phyloP scores from a whole-genome alignment of 176 grass and related monocot genomes.

The Bonia amplexicaulis region DNA sequence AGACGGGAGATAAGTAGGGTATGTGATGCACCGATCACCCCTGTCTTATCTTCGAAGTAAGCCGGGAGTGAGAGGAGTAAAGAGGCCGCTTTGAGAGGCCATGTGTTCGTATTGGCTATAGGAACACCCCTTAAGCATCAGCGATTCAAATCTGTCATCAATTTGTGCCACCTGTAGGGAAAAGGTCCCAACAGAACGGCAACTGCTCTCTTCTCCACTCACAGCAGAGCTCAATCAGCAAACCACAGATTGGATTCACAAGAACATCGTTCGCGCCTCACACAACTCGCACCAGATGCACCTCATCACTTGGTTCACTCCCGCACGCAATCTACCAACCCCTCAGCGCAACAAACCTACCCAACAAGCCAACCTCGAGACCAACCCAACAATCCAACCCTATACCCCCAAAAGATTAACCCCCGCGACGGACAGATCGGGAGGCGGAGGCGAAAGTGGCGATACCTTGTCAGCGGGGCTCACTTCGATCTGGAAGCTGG shows the following conservation, averaged over 20 bases:
- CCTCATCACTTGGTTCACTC: neutral
- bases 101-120: too few species aligned
- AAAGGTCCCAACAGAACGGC: neutral
- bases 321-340: neutral
- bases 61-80: too few species aligned
- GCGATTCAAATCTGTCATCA: neutral
- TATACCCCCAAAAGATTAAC: too few species aligned
- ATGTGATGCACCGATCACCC: too few species aligned
- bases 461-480: constrained; percentile 49
- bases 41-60: too few species aligned
- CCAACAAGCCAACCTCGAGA: neutral
- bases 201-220: neutral
- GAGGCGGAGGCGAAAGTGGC: neutral
- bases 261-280: neutral
- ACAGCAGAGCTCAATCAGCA: neutral
- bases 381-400: neutral
- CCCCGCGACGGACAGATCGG: constrained; percentile 27
- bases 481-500: constrained; percentile 77
- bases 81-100: too few species aligned
- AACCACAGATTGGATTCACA: constrained; percentile 25
- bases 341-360: neutral
- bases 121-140: neutral
- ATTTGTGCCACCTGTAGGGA: neutral
- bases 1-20: too few species aligned
- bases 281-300: neutral